phyloP scores from a whole-genome alignment of 225 moss, liverwort and hornwort genomes.

The Takakia lepidozioides region DNA sequence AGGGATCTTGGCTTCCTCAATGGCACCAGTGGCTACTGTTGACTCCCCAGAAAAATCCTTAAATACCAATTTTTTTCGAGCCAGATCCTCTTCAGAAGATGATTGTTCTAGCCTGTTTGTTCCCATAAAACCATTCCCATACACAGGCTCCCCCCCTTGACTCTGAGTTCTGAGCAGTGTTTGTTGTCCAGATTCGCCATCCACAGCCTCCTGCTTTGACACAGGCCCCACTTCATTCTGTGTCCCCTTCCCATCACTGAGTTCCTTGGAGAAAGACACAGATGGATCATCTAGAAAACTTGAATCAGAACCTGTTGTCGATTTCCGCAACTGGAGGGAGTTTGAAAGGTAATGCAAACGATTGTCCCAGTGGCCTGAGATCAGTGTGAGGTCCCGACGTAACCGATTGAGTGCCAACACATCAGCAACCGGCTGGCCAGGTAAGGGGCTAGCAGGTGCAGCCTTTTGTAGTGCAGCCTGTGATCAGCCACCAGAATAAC shows the following conservation, averaged over 20 bases:
- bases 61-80: too few relatives aligned
- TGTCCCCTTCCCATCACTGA: not conserved
- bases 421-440: slow-evolving; percentile 52
- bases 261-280: slow-evolving; percentile 28
- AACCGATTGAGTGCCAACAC: slow-evolving; percentile 65
- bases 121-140: slow-evolving; percentile 8
- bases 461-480: slow-evolving; percentile 60
- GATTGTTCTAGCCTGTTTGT: slow-evolving; percentile 15
- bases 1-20: too few relatives aligned
- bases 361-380: slow-evolving; percentile 49
- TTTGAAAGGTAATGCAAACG: slow-evolving; percentile 38
- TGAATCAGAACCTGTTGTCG: slow-evolving; percentile 51
- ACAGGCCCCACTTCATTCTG: slow-evolving; percentile 9
- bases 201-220: slow-evolving; percentile 14
- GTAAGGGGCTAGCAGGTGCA: slow-evolving; percentile 19
- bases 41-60: too few relatives aligned
- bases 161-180: slow-evolving; percentile 7
- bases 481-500: slow-evolving; percentile 2
- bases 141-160: slow-evolving; percentile 17
- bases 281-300: slow-evolving; percentile 49
- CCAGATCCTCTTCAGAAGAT: slow-evolving; percentile 8
- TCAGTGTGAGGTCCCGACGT: slow-evolving; percentile 48
- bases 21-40: too few relatives aligned
- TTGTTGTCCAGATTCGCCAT: slow-evolving; percentile 8
- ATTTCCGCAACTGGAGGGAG: slow-evolving; percentile 31